Base-by-base conservation (phyloP, 768 basidiomycete species). In the Lentinula boryana region DNA sequence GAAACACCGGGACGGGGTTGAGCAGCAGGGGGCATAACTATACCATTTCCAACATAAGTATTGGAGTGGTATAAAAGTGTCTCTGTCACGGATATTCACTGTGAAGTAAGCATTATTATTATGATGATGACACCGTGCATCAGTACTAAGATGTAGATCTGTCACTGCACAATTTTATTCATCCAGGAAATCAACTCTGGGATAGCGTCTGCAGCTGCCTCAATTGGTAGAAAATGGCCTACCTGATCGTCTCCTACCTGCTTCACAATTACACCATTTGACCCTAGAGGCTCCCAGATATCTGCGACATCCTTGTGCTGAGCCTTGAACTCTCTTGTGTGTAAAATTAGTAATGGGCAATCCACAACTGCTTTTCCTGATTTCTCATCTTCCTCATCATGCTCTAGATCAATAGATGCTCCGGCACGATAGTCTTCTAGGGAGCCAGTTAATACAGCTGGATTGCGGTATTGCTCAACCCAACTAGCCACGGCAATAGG, bases 101-200 rank as follows among this genome's bases (percentile, higher is more conserved):
- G 18, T 5, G 44, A 16, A n/a, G 44, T 46, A 46, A 46, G 18
- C 7, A n/a, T 16, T n/a, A 15, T 16, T 16, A 18, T 6, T 6
- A 43, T 9, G 7, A 43, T 4, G 5, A 18, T 18, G 7, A 16
- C 12, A 6, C 43, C n/a, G n/a, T 7, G 16, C 15, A n/a, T 44
- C 3, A 18, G 1, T 27, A 27, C 3, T 27, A 27, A 43, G 16
- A 50, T 31, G 3, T 18, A n/a, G 12, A 52, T 18, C 3, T 13
- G 50, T 16, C 32, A 52, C 31, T 13, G 18, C 50, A 52, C 33
- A 23, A 38, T 54, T 9, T 54, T 35, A 38, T 50, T 38, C 67
- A 63, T 70, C 76, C 70, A 69, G 5, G 52, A 32, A 23, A 49
- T 32, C n/a, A 62, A 21, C 46, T 62, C 55, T 15, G 36, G 33